Evolutionary conservation across 1,284 basidiomycete genomes (phyloP), one percentile per base, ranked within the genome.

Genomic region (Trametes polyzona): DNA sequence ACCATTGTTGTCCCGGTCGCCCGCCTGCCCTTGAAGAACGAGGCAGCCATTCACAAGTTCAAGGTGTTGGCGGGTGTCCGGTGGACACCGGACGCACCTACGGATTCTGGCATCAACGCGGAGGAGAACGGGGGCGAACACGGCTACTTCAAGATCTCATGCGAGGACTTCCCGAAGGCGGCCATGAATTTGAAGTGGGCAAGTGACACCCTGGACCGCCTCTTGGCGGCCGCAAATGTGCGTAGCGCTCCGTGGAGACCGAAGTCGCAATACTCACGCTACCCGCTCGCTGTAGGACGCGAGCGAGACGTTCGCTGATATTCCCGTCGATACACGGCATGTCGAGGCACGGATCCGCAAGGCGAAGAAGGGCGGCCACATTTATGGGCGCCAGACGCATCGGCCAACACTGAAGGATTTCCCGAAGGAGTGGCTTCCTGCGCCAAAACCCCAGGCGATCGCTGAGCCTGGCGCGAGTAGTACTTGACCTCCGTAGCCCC

Each of bases 111-210:
- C 61, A 75, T 75, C 71, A 74, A 64, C 27, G 72, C 63, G 19
- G 58, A 69, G 17, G 76, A 79, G 47, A 73, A 74, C 32, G 73
- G 73, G 35, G 83, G 82, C 65, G 80, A 78, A 55, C 81, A 92
- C 55, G 93, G 93, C 9, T 95, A 83, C 73, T 78, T 96, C 70
- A 94, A 93, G 74, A 91, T 96, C 57, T 83, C 90, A 1, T 92
- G 90, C 69, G 94, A 95, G 66, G 83, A 90, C 69, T 93, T 92
- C 71, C 84, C 86, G 3, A 79, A 84, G 63, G 80, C 86, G 1
- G 79, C 84, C 23, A 88, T 91, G 89, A 96, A 96, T 72, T 73
- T 94, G 64, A 94, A 94, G 71, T 93, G 90, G 86, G 88, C 86
- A 21, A 90, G 88, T 65, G 92, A 95, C 67, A 81, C 84, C 10